Percentiles rank a stretch among this genome's conserved stretches.
Conservation (phyloP, 1,284 basidiomycete genomes). For the Ustilago sp. region DNA sequence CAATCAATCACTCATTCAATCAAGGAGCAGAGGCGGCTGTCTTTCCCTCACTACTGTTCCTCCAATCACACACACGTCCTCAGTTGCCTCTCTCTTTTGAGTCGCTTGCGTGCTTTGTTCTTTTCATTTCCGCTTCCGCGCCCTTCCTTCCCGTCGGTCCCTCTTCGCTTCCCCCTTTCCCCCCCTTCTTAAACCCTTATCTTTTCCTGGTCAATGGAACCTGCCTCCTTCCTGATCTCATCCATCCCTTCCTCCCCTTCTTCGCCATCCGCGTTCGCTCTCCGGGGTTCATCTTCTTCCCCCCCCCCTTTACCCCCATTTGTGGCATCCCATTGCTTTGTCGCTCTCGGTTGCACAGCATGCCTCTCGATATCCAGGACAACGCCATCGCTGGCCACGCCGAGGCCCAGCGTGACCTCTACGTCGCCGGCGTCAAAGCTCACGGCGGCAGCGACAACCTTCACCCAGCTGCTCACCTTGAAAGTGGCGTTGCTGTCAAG, state of each 20-base stretch:
- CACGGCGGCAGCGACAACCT: conserved; percentile 33
- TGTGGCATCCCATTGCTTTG: background rate
- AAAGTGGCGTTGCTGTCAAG: conserved; percentile 34
- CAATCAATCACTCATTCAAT: background rate
- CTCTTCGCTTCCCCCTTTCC: background rate
- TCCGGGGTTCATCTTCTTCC: background rate
- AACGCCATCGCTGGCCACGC: conserved; percentile 46
- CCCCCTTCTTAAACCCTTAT: conserved; percentile 7
- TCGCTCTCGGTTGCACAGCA: conserved; percentile 13
- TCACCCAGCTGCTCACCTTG: conserved; percentile 52
- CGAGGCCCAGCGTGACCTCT: conserved; percentile 42
- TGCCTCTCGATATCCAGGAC: conserved; percentile 50
- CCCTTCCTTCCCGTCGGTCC: background rate
- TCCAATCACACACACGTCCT: background rate
- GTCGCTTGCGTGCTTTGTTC: conserved; percentile 12
- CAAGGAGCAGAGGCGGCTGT: background rate
- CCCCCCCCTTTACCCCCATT: background rate
- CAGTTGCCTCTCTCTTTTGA: background rate
- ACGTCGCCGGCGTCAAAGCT: conserved; percentile 42
- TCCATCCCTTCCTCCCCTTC: background rate
- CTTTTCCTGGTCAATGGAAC: background rate
- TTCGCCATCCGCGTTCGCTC: background rate
- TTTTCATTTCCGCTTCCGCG: conserved; percentile 5
- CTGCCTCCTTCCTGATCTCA: background rate
- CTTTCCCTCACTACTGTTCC: background rate